Base-by-base conservation (phyloP, 1,284 basidiomycete genomes). In the Neolentinus lepideus region DNA sequence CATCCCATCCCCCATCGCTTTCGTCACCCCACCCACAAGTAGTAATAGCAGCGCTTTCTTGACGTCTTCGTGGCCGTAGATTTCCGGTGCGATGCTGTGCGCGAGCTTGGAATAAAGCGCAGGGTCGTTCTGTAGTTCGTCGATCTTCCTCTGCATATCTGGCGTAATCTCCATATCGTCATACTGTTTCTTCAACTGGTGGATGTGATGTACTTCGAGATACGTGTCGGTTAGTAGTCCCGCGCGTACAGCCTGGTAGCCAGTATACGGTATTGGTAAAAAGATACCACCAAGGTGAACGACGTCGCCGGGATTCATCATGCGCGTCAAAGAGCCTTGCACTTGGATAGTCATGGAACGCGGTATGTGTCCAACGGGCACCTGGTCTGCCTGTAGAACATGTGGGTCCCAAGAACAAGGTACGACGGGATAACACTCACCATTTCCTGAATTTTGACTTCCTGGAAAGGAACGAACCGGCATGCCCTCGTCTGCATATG, bases 361-460 rank as follows among this genome's bases (percentile, higher is more conserved):
- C 29, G 97, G 97, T 58, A 99, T 99, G 69, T 99, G 97, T 2
- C 97, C 97, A 35, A 99, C 95, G 22, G 97, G 97, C 0, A 99
- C 97, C 85, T 99, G 97, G 67, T 99, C 97, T 24, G 97, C 92
- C 92, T 94, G 61, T 3, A 9, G 55, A 56, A 55, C n/a, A 19
- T 21, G 12, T 47, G 53, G 26, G 54, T 52, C 60, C 59, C 64
- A 55, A 63, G 56, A 53, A 27, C 27, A 50, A 25, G 45, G 27
- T 50, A 24, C 47, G 10, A 51, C 43, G 45, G 29, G 8, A 25
- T 48, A 29, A 43, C 2, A 67, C 79, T 56, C 58, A 90, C 92
- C 96, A 99, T 97, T 72, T 99, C 97, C 70, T 99, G 97, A 51
- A 99, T 93, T 73, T 97, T 97, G 61, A 98, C 85, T 71, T 99